Evolutionary conservation across 2,329 filamentous ascomycete genomes (phyloP), one percentile per base, ranked within the genome.

Genomic region (Fusarium sp.): DNA sequence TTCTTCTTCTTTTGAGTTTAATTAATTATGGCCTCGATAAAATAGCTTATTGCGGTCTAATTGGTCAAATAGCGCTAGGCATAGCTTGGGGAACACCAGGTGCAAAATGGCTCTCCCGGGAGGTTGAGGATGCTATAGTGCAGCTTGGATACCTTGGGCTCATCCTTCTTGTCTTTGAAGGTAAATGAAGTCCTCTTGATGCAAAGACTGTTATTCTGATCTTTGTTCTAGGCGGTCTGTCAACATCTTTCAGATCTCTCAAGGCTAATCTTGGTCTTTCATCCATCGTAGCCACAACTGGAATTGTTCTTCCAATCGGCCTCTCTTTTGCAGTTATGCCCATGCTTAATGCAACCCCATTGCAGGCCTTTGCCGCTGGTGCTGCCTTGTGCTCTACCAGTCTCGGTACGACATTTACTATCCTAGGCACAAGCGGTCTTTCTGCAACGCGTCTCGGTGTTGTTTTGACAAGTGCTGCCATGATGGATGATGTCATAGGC

Each of bases 401-500:
- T 63, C 84, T 95, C 1, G 93, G 93, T 10, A 95, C 93, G 0
- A 88, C 87, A 1, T 91, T 93, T 14, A 90, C 90, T 6, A 83
- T 88, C 9, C 81, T 88, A 0, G 78, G 82, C 18, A 79, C 83
- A 1, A 86, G 84, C 28, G 85, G 85, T 0, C 81, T 87, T 7
- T 79, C 79, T 4, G 73, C 80, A 3, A 85, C 85, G 5, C 82
- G 86, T 13, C 78, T 88, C 10, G 87, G 94, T 83, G 64, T 90
- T 82, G 88, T 96, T 0, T 85, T 95, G 1, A 89, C 89, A 6
- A 91, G 89, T 66, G 93, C 93, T 2, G 94, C 93, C 1, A 93
- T 96, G 89, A 89, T 96, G 83, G 94, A 96, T 78, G 93, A 96
- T 81, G 91, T 96, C 1, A 88, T 93, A 4, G 93, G 93, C 0